A percentile compares a stretch with the other conserved stretches of the same genome.
Evolutionary conservation across 129 eudicot species (phyloP).

Genomic region (Smallanthus sonchifolius): DNA sequence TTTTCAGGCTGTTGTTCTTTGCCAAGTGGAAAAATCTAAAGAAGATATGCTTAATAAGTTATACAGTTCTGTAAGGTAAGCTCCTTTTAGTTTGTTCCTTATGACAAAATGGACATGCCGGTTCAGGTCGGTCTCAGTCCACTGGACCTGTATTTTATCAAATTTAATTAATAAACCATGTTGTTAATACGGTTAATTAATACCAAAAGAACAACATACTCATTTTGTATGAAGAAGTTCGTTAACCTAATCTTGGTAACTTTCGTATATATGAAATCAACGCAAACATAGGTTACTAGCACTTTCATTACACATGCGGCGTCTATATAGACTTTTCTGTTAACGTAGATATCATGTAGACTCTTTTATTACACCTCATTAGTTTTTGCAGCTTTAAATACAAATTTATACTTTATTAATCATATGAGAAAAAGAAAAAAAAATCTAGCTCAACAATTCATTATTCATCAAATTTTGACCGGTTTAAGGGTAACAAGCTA

Average conservation of each 20-base stretch:
- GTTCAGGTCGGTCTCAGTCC: not conserved
- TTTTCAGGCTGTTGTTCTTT: constrained; percentile 90
- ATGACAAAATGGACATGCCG: not conserved
- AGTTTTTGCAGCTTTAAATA: not conserved
- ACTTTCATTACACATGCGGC: not conserved
- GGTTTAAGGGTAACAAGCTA: not conserved
- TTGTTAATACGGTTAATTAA: not conserved
- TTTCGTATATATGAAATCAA: not conserved
- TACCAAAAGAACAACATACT: not conserved
- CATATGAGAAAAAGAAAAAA: not conserved
- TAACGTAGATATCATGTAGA: not conserved
- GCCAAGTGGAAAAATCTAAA: constrained; percentile 99
- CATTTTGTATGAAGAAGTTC: not conserved
- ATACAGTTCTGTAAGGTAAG: constrained; percentile 92
- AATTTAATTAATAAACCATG: not conserved
- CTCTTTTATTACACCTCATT: not conserved
- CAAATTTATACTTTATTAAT: not conserved
- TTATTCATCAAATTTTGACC: not conserved
- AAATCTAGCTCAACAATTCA: not conserved
- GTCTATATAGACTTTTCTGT: too few relatives aligned
- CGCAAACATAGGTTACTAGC: not conserved
- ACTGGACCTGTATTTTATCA: not conserved
- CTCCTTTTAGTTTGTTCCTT: constrained; percentile 2
- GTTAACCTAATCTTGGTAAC: not conserved
- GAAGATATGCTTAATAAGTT: constrained; percentile 98